These are phyloP conservation scores for Boletus rex-veris DNA, from an alignment of 768 basidiomycete species.

Conservation along the genomic window DNA sequence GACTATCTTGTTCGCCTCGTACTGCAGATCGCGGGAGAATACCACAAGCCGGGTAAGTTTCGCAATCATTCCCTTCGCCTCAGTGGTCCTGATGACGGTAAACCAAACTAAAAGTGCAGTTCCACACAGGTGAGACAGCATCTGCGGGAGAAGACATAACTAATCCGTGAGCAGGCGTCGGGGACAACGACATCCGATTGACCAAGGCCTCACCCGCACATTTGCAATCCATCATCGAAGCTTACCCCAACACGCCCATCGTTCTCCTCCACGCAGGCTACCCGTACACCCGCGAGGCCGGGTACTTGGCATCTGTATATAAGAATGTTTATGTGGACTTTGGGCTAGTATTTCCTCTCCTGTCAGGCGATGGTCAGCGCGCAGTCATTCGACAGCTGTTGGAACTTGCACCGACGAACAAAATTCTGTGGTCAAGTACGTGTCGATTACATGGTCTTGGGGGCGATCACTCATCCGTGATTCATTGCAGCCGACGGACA, in stretches of 20 bases:
- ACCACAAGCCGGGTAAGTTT: slow-evolving; percentile 56
- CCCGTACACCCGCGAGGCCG: slow-evolving; percentile 74
- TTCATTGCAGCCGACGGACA: slow-evolving; percentile 19
- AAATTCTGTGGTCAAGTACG: slow-evolving; percentile 79
- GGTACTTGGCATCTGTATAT: slow-evolving; percentile 70
- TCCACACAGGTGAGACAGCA: slow-evolving; percentile 54
- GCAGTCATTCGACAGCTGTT: slow-evolving; percentile 57
- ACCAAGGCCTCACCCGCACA: slow-evolving; percentile 57
- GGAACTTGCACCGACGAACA: slow-evolving; percentile 72
- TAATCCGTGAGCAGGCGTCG: slow-evolving; percentile 41
- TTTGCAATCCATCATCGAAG: slow-evolving; percentile 65
- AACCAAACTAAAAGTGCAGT: slow-evolving; percentile 55
- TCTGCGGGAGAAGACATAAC: background rate
- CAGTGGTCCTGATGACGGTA: background rate
- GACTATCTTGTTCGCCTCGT: slow-evolving; percentile 60
- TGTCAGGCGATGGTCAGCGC: slow-evolving; percentile 63
- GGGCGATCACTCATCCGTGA: background rate
- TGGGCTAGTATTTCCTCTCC: slow-evolving; percentile 71
- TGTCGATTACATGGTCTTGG: background rate
- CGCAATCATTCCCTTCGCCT: background rate
- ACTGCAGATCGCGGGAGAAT: slow-evolving; percentile 48
- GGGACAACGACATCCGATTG: slow-evolving; percentile 68
- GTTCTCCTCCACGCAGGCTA: slow-evolving; percentile 77
- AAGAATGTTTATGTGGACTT: slow-evolving; percentile 76
- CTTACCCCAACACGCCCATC: slow-evolving; percentile 55